phyloP scores from a whole-genome alignment of 768 basidiomycete genomes.

The Collybiopsis luxurians region DNA sequence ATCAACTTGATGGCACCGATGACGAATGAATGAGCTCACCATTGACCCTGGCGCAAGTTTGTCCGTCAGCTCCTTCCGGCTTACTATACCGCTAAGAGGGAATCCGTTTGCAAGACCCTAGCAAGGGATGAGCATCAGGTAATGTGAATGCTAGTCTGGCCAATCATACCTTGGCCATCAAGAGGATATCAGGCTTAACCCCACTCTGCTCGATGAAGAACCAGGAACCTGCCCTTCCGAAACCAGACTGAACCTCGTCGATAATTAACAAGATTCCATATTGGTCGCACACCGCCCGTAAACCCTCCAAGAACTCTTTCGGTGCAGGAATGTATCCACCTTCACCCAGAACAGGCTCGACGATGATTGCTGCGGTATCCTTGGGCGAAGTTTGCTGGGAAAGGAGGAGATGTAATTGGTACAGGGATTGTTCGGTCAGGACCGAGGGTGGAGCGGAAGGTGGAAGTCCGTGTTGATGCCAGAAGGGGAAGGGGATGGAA shows the following conservation, averaged over 20 bases:
- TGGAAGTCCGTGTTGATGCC: slow-evolving; percentile 76
- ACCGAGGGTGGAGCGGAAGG: slow-evolving; percentile 52
- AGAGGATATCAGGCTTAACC: slow-evolving; percentile 84
- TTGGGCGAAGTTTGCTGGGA: slow-evolving; percentile 75
- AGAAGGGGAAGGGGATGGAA: slow-evolving; percentile 84
- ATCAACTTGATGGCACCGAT: neutral
- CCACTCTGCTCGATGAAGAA: slow-evolving; percentile 84
- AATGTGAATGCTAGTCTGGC: neutral
- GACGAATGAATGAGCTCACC: slow-evolving; percentile 36
- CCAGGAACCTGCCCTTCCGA: slow-evolving; percentile 80
- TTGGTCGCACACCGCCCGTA: slow-evolving; percentile 84
- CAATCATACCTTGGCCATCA: slow-evolving; percentile 74
- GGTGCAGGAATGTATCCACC: slow-evolving; percentile 95
- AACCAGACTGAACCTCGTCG: slow-evolving; percentile 90
- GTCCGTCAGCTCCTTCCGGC: slow-evolving; percentile 79
- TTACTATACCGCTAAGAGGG: slow-evolving; percentile 86
- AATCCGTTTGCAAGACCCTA: slow-evolving; percentile 90
- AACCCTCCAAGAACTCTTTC: slow-evolving; percentile 69
- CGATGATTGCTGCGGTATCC: slow-evolving; percentile 90
- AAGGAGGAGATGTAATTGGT: slow-evolving; percentile 77
- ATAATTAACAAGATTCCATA: slow-evolving; percentile 81
- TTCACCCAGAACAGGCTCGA: slow-evolving; percentile 94
- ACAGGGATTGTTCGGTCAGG: slow-evolving; percentile 62
- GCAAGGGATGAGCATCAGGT: neutral
- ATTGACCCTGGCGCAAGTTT: slow-evolving; percentile 75